Conservation (phyloP, 1,284 basidiomycete genomes). For the Porogramme epimiltina region DNA sequence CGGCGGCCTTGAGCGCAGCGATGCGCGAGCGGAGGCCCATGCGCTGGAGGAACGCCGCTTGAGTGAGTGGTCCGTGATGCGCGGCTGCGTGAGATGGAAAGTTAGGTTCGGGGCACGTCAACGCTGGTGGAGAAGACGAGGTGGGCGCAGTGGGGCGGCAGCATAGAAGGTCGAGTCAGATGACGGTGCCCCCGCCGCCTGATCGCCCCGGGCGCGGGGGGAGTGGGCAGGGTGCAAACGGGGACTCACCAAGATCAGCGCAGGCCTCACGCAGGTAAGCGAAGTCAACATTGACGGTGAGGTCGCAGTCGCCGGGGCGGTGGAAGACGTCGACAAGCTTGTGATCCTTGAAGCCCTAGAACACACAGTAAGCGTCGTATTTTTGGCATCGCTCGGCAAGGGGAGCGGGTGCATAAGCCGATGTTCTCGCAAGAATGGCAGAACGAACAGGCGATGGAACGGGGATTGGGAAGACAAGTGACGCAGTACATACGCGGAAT, state of each 20-base stretch:
- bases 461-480: background rate
- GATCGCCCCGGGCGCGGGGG: background rate
- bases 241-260: slow-evolving; percentile 54
- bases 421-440: background rate
- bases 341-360: slow-evolving; percentile 88
- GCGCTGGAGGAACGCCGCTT: slow-evolving; percentile 58
- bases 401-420: background rate
- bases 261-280: slow-evolving; percentile 83
- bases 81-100: slow-evolving; percentile 33
- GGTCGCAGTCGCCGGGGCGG: slow-evolving; percentile 84
- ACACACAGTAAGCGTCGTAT: slow-evolving; percentile 41
- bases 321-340: slow-evolving; percentile 86
- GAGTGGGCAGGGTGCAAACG: background rate
- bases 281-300: slow-evolving; percentile 98
- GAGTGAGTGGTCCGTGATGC: slow-evolving; percentile 54
- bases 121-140: background rate
- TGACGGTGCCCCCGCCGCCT: background rate
- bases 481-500: slow-evolving; percentile 65
- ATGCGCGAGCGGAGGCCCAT: slow-evolving; percentile 62
- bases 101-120: background rate
- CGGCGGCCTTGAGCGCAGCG: slow-evolving; percentile 46
- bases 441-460: background rate
- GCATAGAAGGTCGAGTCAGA: slow-evolving; percentile 4
- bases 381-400: slow-evolving; percentile 33
- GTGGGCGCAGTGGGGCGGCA: background rate